Conservation (phyloP, 148 eudicot genomes). For the Spergularia marina region DNA sequence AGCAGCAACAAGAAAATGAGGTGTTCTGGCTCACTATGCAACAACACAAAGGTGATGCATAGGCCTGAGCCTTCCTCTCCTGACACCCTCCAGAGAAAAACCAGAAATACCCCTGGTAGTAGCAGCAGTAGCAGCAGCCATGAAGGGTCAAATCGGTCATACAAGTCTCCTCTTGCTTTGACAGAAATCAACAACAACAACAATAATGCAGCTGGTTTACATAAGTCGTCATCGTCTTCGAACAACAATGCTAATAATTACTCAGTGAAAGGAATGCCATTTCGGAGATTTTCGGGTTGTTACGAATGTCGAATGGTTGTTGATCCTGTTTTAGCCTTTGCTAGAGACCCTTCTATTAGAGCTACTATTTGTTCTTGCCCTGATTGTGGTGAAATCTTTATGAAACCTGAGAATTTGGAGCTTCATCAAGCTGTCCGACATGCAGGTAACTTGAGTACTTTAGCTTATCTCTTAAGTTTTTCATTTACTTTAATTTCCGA, state of each 20-base stretch:
- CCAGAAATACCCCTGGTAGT: slow-evolving; percentile 22
- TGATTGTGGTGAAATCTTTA: slow-evolving; percentile 77
- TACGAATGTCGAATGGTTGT: slow-evolving; percentile 89
- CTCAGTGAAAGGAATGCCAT: slow-evolving; percentile 61
- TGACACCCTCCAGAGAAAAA: slow-evolving; percentile 37
- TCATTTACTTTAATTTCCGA: background rate
- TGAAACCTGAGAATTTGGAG: slow-evolving; percentile 79
- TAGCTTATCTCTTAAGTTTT: slow-evolving; percentile 6
- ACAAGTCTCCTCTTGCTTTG: slow-evolving; percentile 26
- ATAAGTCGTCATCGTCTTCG: slow-evolving; percentile 3
- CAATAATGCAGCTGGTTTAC: background rate
- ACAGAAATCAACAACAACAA: slow-evolving; percentile 24
- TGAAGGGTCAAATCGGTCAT: slow-evolving; percentile 42
- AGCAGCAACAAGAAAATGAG: slow-evolving; percentile 55
- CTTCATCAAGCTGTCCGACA: slow-evolving; percentile 84
- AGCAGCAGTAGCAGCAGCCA: slow-evolving; percentile 22
- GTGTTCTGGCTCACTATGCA: slow-evolving; percentile 80
- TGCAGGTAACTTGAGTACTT: slow-evolving; percentile 54
- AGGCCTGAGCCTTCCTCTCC: slow-evolving; percentile 50
- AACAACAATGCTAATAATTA: slow-evolving; percentile 20
- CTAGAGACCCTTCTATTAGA: slow-evolving; percentile 77
- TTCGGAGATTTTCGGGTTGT: slow-evolving; percentile 78
- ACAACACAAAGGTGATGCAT: slow-evolving; percentile 86
- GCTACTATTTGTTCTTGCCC: slow-evolving; percentile 67
- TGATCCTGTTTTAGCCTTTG: slow-evolving; percentile 74